Evolutionary conservation across 164 flowering plant genomes (phyloP).

Genomic region (Protea cynaroides): DNA sequence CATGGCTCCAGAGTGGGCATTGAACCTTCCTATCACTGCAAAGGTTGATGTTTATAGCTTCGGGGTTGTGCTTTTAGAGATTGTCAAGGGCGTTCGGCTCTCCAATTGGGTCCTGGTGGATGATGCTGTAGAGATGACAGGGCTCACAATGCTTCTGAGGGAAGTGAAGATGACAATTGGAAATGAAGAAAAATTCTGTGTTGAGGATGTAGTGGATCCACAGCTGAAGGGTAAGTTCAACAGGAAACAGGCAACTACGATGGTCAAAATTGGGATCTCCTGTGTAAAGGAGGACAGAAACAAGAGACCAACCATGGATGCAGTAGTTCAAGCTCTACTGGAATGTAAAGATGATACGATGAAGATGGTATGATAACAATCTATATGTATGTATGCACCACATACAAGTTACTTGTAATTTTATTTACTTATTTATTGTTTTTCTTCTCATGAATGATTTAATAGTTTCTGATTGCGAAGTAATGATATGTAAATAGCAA

Average conservation of each 20-base stretch:
- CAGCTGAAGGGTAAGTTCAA: constrained; percentile 10
- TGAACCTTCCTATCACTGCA: constrained; percentile 24
- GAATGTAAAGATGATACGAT: background rate
- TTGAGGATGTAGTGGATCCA: constrained; percentile 11
- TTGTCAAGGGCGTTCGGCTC: constrained; percentile 17
- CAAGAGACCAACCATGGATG: constrained; percentile 20
- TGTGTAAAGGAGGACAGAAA: constrained; percentile 18
- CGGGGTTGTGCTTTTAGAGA: constrained; percentile 36
- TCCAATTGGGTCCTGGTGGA: constrained; percentile 7
- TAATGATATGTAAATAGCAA: too few species aligned
- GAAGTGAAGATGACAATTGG: constrained; percentile 5
- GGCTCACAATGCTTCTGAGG: constrained; percentile 6
- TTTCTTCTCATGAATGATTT: too few species aligned
- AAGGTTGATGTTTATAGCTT: constrained; percentile 44
- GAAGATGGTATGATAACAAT: too few species aligned
- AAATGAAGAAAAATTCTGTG: constrained; percentile 8
- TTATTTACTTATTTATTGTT: too few species aligned
- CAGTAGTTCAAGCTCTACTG: constrained; percentile 16
- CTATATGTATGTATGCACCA: too few species aligned
- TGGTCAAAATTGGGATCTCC: constrained; percentile 14
- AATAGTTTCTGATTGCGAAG: too few species aligned
- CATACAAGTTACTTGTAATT: too few species aligned
- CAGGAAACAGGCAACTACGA: constrained; percentile 6
- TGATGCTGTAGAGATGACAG: constrained; percentile 5
- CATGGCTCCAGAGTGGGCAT: constrained; percentile 46